phyloP scores from a whole-genome alignment of 345 rosid genomes.

The Dipteronia dyeriana region DNA sequence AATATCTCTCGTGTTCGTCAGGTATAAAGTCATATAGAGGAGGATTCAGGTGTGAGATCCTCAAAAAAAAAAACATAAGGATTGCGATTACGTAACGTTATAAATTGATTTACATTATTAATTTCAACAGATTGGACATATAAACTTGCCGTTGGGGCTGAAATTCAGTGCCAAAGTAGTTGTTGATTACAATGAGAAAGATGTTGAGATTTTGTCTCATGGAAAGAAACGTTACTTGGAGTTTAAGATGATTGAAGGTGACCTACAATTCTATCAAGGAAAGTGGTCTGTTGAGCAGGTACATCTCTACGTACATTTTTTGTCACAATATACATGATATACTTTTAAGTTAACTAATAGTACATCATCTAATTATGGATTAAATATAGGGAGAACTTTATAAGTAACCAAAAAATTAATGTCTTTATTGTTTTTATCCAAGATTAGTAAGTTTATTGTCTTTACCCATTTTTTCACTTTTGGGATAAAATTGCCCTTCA shows the following conservation, averaged over 20 bases:
- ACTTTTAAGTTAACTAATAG: too few relatives aligned
- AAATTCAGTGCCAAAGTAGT: slow-evolving; percentile 82
- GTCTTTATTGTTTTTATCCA: too few relatives aligned
- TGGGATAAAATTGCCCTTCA: too few relatives aligned
- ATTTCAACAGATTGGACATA: slow-evolving; percentile 64
- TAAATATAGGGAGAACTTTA: too few relatives aligned
- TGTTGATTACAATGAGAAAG: slow-evolving; percentile 84
- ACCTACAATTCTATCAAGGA: slow-evolving; percentile 83
- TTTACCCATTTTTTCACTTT: too few relatives aligned
- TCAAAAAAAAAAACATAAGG: too few relatives aligned
- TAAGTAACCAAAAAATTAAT: too few relatives aligned
- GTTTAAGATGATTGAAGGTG: slow-evolving; percentile 90
- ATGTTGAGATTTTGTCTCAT: slow-evolving; percentile 52
- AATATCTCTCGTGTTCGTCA: slow-evolving; percentile 73
- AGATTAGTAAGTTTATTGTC: too few relatives aligned
- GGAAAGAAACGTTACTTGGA: slow-evolving; percentile 76
- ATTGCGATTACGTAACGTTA: too few relatives aligned
- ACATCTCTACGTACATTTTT: neutral
- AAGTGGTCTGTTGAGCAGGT: slow-evolving; percentile 95
- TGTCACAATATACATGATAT: too few relatives aligned
- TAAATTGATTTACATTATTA: too few relatives aligned
- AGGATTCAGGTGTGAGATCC: too few relatives aligned
- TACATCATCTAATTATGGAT: neutral
- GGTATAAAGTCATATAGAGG: slow-evolving; percentile 32
- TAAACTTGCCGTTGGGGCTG: slow-evolving; percentile 69